Percentiles rank a stretch among this genome's conserved stretches.
Evolutionary conservation across 2,329 filamentous ascomycete species (phyloP).

Genomic region (Aspergillus sp.): DNA sequence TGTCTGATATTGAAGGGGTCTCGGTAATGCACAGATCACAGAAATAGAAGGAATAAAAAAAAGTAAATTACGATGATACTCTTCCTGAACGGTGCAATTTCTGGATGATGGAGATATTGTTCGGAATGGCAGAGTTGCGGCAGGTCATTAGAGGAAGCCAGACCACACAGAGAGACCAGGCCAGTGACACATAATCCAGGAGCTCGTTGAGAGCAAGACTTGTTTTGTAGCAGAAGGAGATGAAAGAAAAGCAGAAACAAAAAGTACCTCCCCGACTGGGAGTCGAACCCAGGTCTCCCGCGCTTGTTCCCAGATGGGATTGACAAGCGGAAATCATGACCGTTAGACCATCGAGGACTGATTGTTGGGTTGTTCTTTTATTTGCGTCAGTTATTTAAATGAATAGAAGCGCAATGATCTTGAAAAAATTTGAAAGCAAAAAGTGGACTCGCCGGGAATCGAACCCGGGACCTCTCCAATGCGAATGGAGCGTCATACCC

Average conservation of each 20-base stretch:
- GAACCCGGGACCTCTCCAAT: constrained; percentile 17
- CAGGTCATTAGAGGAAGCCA: too few species aligned
- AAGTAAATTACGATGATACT: too few species aligned
- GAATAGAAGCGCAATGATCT: not conserved
- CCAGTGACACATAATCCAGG: too few species aligned
- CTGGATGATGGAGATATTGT: too few species aligned
- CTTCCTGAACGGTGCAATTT: too few species aligned
- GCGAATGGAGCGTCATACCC: constrained; percentile 17
- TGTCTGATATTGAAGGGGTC: too few species aligned
- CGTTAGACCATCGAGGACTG: constrained; percentile 10
- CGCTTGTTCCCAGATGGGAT: not conserved
- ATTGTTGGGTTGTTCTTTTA: rapidly evolving
- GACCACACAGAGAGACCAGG: too few species aligned
- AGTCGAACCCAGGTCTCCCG: constrained; percentile 13
- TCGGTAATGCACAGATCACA: too few species aligned
- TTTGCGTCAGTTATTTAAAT: rapidly evolving
- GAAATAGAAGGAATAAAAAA: too few species aligned
- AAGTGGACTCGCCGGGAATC: constrained; percentile 16
- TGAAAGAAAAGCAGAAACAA: not conserved
- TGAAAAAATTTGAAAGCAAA: not conserved
- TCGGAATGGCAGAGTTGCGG: too few species aligned
- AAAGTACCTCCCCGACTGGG: constrained; percentile 2
- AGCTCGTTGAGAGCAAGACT: too few species aligned
- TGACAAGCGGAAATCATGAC: constrained; percentile 13
- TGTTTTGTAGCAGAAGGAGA: too few species aligned